Base-by-base conservation (phyloP, 257 asterid species). In the Nicotiana tomentosiformis region DNA sequence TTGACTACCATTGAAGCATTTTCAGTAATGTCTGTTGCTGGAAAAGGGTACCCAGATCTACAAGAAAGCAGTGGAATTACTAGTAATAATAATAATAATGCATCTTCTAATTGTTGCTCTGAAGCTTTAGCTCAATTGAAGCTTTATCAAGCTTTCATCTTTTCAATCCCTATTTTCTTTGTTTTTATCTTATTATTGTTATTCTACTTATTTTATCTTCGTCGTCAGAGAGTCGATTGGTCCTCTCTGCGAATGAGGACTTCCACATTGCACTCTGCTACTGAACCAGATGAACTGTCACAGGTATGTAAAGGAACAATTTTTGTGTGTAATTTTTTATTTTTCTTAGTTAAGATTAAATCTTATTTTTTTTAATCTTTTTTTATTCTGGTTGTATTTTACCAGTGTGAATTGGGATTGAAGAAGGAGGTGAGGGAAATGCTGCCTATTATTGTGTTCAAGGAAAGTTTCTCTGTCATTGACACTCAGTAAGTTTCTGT, bases 371-470 rank as follows among this genome's bases (percentile, higher is more conserved):
- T 20, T 55, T 29, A 51, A n/a, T 81, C 2, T 32, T 72, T 12
- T 37, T 85, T 57, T 20, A 46, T 58, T 81, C 57, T 14, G 26
- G 55, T 56, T 56, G 82, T 72, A 43, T 43, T 43, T 43, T 86
- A 7, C 26, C 83, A 92, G 98, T 90, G 92, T 90, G 97, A 91
- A 83, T 32, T 90, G 89, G 98, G 98, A 57, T 51, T 94, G 87
- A 90, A 89, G 90, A 93, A 93, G 90, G 98, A 93, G 87, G 86
- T 94, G 83, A 87, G 98, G 83, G 96, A 93, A 90, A 91, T 94
- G 97, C 88, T 94, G 35, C 98, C 98, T 66, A 86, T 94, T 82
- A 79, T 94, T 66, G 91, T 93, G 30, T 94, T 90, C 91, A 91
- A 87, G 67, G 90, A 93, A 84, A 94, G 95, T 84, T 94, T 91